Percentiles rank a stretch among this genome's conserved stretches.
Conservation (phyloP, 1,284 basidiomycete genomes). For the Schizopora paradoxa region DNA sequence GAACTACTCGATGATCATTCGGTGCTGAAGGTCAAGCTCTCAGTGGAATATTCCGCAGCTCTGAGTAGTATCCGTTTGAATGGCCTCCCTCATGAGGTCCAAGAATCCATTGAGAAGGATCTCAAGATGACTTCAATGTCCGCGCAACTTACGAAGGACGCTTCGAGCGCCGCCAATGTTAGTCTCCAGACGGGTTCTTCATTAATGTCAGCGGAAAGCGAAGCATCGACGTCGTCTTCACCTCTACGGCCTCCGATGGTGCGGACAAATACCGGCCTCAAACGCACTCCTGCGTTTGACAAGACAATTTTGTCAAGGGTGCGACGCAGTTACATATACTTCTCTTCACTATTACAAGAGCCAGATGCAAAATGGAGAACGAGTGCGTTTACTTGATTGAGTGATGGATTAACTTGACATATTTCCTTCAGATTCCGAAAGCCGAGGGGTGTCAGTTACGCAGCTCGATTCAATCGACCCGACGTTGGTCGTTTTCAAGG, state of each 20-base stretch:
- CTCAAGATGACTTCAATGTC: conserved; percentile 49
- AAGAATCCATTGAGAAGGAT: conserved; percentile 60
- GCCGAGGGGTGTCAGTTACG: conserved; percentile 86
- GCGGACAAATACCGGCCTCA: conserved; percentile 23
- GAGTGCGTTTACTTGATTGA: conserved; percentile 42
- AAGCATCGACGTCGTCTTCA: conserved; percentile 24
- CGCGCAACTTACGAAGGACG: conserved; percentile 60
- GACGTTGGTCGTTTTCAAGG: conserved; percentile 92
- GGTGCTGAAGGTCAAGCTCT: conserved; percentile 72
- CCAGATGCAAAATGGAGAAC: conserved; percentile 97
- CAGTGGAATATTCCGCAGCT: conserved; percentile 79
- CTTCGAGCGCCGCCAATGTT: conserved; percentile 60
- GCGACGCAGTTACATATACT: conserved; percentile 95
- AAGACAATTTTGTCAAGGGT: conserved; percentile 82
- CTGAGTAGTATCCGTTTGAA: conserved; percentile 76
- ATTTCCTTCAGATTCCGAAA: conserved; percentile 62
- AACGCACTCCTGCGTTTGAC: conserved; percentile 58
- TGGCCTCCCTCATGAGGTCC: conserved; percentile 69
- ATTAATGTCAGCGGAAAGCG: conserved; percentile 36
- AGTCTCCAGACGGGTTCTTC: conserved; percentile 56
- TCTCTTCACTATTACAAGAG: conserved; percentile 94
- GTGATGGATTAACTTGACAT: conserved; percentile 12
- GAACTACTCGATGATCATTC: conserved; percentile 68
- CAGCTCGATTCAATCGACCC: conserved; percentile 98
- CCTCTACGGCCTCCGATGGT: conserved; percentile 31